Base-by-base conservation (phyloP, 2,329 filamentous ascomycete genomes). In the Scedosporium aurantiacum region DNA sequence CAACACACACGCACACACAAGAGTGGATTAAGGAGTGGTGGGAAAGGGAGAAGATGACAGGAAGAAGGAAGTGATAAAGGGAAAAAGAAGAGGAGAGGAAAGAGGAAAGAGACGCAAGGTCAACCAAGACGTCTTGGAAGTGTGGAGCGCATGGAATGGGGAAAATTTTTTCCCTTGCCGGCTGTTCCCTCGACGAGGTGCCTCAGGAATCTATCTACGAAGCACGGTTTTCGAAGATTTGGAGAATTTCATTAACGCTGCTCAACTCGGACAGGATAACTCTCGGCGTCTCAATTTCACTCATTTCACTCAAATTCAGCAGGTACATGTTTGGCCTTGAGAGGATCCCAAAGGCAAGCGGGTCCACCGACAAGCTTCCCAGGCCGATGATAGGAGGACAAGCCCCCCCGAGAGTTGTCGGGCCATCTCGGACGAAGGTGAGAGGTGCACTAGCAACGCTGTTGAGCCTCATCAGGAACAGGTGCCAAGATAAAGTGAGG, bases 91-190 rank as follows among this genome's bases (percentile, higher is more conserved):
- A 61, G 43, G 63, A 62, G 63, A 63, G 54, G 63, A 64, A 63
- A 57, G 62, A 55, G 32, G 63, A 65, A 61, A 63, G 61, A 65
- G 63, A 62, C 61, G 60, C 62, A 63, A 64, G 60, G 61, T 65
- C 45, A 57, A 54, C 18, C 50, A 61, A 61, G 59, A 58, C 47
- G 63, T 62, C 61, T 60, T 60, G 59, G 43, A 45, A 56, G 56
- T 57, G 58, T 57, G 65, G 63, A 28, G 58, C 23, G 28, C 21
- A 37, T 50, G 58, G 58, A 60, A 55, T 55, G 58, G 58, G 47
- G 59, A 57, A 61, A 61, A 61, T 43, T 61, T 61, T 61, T 61
- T 52, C 21, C 45, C 18, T 40, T 16, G 16, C 23, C 14, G 40
- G n/a, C 12, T 5, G 57, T 21, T 37, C 32, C 32, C 32, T 37